Percentiles rank a stretch among this genome's conserved stretches.
phyloP scores from a whole-genome alignment of 176 grass and related monocot species.

The Aechmea fasciata region DNA sequence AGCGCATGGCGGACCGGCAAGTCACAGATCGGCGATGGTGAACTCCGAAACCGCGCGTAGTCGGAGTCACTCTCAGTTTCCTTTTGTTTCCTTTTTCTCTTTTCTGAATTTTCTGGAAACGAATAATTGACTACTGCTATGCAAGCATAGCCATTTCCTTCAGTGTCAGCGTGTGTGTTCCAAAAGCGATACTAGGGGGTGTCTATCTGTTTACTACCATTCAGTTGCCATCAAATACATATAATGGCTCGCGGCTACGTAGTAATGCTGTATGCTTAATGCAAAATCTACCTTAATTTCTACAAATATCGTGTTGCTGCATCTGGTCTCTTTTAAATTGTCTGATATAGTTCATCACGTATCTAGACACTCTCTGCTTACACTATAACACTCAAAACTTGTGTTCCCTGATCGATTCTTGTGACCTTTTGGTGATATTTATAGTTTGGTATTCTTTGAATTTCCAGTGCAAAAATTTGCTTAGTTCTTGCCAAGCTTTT shows the following conservation, averaged over 20 bases:
- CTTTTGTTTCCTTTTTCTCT: constrained; percentile 1
- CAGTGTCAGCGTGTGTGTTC: neutral
- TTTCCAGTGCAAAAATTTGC: too few species aligned
- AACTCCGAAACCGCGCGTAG: constrained; percentile 17
- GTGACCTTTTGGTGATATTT: neutral
- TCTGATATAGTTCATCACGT: neutral
- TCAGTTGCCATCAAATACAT: neutral
- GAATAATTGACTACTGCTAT: constrained; percentile 4
- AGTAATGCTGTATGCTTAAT: neutral
- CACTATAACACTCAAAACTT: neutral
- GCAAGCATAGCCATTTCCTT: constrained; percentile 9
- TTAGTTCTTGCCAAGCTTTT: too few species aligned
- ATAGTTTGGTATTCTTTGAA: too few species aligned
- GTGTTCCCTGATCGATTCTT: neutral
- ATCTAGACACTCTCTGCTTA: neutral
- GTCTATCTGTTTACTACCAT: neutral
- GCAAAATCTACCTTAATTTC: neutral
- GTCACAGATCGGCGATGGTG: constrained; percentile 29
- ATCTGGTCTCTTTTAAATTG: neutral
- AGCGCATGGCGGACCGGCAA: constrained; percentile 30
- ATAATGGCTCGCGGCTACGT: neutral
- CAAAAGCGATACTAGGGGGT: neutral
- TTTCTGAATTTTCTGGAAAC: constrained; percentile 5
- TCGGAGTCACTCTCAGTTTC: constrained; percentile 14
- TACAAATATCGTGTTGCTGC: neutral